Evolutionary conservation across 139 green algal genomes (phyloP), one percentile per base, ranked within the genome.

Genomic region (Trebouxia sp.): DNA sequence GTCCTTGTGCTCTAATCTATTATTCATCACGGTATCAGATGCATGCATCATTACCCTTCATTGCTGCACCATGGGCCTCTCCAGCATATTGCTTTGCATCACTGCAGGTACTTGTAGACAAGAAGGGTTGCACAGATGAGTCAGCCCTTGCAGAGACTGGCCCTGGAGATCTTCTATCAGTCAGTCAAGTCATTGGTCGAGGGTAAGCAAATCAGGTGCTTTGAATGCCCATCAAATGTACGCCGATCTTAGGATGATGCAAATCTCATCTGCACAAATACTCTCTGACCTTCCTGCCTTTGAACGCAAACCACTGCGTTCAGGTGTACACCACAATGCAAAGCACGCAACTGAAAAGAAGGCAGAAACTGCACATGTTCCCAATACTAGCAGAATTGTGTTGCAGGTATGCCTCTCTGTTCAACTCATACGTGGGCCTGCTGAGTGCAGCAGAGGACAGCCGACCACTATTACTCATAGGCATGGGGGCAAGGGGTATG

Each of bases 171-270:
- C 80, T 87, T 56, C 62, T 93, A 15, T 78, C 92, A 47, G 89
- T 97, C 50, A 93, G 83, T 55, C 78, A 92, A 48, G 90, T 95
- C 12, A 77, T 94, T 14, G 93, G 93, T 0, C 83, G 87, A 0
- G 92, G 92, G 85, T 88, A 62, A 67, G 84, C n/a, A n/a, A n/a
- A n/a, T n/a, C n/a, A n/a, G n/a, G n/a, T n/a, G n/a, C n/a, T n/a
- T n/a, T n/a, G n/a, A n/a, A n/a, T n/a, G n/a, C n/a, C n/a, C n/a
- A n/a, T n/a, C n/a, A n/a, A n/a, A n/a, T n/a, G n/a, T n/a, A n/a
- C n/a, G n/a, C n/a, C n/a, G n/a, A n/a, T n/a, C n/a, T n/a, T n/a
- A n/a, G n/a, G n/a, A n/a, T n/a, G n/a, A n/a, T n/a, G n/a, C n/a
- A n/a, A n/a, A n/a, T n/a, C n/a, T n/a, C n/a, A n/a, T n/a, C n/a